phyloP scores from a whole-genome alignment of 2,329 filamentous ascomycete genomes.

The Neofusicoccum laricinum region DNA sequence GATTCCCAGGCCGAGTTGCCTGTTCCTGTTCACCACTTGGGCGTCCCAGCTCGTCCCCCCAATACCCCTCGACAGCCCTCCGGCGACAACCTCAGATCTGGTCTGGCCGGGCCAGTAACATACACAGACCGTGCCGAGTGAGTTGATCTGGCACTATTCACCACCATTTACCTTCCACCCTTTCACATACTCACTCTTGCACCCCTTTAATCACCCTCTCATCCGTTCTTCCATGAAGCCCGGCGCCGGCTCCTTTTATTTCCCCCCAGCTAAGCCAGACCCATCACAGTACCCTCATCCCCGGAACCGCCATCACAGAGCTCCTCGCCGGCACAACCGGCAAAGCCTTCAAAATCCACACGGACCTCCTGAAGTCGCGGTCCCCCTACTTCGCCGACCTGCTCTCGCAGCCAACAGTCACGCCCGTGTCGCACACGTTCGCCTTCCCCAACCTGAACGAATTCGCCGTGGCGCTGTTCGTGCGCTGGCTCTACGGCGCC shows the following conservation, averaged over 20 bases:
- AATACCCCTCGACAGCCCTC: conserved; percentile 10
- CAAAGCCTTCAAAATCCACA: conserved; percentile 27
- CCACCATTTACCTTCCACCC: neutral
- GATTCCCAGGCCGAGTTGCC: conserved; percentile 15
- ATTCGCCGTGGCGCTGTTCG: conserved; percentile 29
- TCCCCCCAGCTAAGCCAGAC: neutral
- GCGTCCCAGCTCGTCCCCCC: neutral
- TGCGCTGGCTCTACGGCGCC: conserved; percentile 29
- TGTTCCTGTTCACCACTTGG: neutral
- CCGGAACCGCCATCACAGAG: conserved; percentile 12
- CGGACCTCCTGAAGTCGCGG: conserved; percentile 22
- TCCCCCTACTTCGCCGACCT: conserved; percentile 28
- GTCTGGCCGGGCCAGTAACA: conserved; percentile 5
- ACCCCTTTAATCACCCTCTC: too few relatives aligned
- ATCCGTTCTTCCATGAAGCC: neutral
- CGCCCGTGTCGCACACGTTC: conserved; percentile 7
- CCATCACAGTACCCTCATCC: neutral
- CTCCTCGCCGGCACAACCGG: conserved; percentile 25
- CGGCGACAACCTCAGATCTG: conserved; percentile 2
- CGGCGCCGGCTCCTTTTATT: neutral
- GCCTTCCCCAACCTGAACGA: conserved; percentile 29
- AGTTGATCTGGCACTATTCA: neutral
- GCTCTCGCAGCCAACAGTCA: neutral
- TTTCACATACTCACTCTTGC: neutral
- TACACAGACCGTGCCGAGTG: neutral